Evolutionary conservation across 2,329 filamentous ascomycete species (phyloP).

Genomic region (Shiraia sp.): DNA sequence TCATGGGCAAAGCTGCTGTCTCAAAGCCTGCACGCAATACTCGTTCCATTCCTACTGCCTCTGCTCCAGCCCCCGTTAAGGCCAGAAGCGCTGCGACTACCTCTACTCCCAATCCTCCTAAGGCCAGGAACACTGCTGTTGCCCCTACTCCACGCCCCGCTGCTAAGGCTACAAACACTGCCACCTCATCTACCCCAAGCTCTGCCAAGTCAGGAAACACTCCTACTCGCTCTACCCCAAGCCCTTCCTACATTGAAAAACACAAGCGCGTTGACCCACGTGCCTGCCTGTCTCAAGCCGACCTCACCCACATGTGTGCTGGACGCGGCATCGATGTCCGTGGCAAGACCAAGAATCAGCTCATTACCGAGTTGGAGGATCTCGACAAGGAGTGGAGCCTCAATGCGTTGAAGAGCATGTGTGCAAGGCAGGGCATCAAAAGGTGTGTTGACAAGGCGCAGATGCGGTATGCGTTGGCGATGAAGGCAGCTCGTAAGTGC

Average conservation of each 20-base stretch:
- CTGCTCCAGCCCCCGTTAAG: not conserved
- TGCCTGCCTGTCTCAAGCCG: constrained; percentile 18
- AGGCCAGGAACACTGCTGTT: too few relatives aligned
- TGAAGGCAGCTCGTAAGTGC: constrained; percentile 22
- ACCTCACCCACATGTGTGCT: constrained; percentile 28
- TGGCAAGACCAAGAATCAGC: constrained; percentile 15
- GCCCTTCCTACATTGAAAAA: too few relatives aligned
- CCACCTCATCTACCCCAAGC: too few relatives aligned
- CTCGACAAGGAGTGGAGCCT: constrained; percentile 25
- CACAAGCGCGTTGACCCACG: too few relatives aligned
- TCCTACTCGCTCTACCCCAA: too few relatives aligned
- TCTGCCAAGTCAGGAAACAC: too few relatives aligned
- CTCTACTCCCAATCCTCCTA: too few relatives aligned
- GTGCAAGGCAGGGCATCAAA: constrained; percentile 24
- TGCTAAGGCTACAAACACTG: too few relatives aligned
- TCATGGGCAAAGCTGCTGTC: not conserved
- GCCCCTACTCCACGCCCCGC: too few relatives aligned
- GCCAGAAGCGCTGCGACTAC: too few relatives aligned
- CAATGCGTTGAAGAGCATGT: constrained; percentile 27
- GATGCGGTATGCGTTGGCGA: constrained; percentile 32
- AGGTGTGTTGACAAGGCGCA: constrained; percentile 23
- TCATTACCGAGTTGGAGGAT: constrained; percentile 26
- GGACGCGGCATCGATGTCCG: constrained; percentile 17
- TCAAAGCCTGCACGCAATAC: constrained; percentile 4
- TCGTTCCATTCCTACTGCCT: not conserved